These are phyloP conservation scores for Aspergillus amoenus DNA, from an alignment of 2,329 filamentous ascomycete genomes.

Conservation along the genomic window DNA sequence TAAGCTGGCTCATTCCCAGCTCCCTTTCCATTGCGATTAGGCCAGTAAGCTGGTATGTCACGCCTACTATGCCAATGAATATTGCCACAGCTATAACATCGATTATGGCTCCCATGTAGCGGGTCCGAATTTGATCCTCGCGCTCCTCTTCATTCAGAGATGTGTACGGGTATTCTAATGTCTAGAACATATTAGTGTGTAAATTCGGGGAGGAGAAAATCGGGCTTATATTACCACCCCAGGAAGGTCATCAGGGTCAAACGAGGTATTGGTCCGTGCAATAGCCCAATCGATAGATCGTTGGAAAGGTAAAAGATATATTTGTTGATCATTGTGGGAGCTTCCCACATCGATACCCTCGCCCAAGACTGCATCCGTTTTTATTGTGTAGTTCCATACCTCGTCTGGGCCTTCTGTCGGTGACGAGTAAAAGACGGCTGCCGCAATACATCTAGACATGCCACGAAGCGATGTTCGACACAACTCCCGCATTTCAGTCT, in stretches of 20 bases:
- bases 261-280: constrained; percentile 51
- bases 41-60: constrained; percentile 84
- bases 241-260: constrained; percentile 42
- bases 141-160: constrained; percentile 67
- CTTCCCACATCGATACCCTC: constrained; percentile 62
- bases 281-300: constrained; percentile 75
- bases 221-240: constrained; percentile 23
- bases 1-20: constrained; percentile 79
- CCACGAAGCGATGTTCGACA: constrained; percentile 67
- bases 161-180: constrained; percentile 75
- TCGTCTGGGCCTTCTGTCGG: constrained; percentile 66
- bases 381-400: constrained; percentile 83
- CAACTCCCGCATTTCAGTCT: constrained; percentile 59
- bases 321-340: constrained; percentile 70
- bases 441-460: constrained; percentile 70
- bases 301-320: constrained; percentile 78
- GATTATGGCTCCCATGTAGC: constrained; percentile 72
- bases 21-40: constrained; percentile 84
- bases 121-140: constrained; percentile 61
- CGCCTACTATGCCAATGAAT: constrained; percentile 74
- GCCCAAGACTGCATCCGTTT: constrained; percentile 71
- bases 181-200: constrained; percentile 15
- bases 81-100: constrained; percentile 77
- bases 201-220: not conserved
- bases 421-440: constrained; percentile 72